Percentiles rank a stretch among this genome's conserved stretches.
phyloP scores from a whole-genome alignment of 129 eudicot genomes.

The Cynara cardunculus region DNA sequence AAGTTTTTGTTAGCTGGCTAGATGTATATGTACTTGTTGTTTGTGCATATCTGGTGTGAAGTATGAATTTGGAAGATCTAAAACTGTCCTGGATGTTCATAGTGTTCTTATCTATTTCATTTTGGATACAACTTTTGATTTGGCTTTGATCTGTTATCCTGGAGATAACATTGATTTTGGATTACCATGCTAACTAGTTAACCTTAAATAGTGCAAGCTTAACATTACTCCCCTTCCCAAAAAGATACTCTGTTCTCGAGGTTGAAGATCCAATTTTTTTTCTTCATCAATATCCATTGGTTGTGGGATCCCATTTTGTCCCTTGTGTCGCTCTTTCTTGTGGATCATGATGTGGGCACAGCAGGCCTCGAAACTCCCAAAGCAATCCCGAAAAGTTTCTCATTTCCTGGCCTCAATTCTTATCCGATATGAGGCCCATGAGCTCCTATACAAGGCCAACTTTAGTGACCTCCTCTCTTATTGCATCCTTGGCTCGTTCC shows the following conservation, averaged over 20 bases:
- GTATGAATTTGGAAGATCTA: not conserved
- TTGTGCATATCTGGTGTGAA: not conserved
- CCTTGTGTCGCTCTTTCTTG: not conserved
- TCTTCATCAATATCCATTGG: not conserved
- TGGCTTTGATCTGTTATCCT: not conserved
- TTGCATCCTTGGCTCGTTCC: no score
- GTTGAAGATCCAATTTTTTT: not conserved
- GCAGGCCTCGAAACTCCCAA: not conserved
- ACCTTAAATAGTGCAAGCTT: no score
- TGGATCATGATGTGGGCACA: not conserved
- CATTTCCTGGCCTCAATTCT: not conserved
- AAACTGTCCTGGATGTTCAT: not conserved
- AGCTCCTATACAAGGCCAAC: not conserved
- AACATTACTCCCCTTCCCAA: not conserved
- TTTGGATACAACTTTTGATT: not conserved
- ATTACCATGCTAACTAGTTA: no score
- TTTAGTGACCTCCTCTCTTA: not conserved
- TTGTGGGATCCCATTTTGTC: not conserved
- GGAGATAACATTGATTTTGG: not conserved
- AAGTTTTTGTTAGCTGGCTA: not conserved
- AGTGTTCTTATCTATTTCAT: not conserved
- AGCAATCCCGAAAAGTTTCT: not conserved
- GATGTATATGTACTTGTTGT: not conserved
- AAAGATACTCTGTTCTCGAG: not conserved
- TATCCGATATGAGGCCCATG: not conserved